Evolutionary conservation across 305 asterid species (phyloP).

Genomic region (Lippia alba): DNA sequence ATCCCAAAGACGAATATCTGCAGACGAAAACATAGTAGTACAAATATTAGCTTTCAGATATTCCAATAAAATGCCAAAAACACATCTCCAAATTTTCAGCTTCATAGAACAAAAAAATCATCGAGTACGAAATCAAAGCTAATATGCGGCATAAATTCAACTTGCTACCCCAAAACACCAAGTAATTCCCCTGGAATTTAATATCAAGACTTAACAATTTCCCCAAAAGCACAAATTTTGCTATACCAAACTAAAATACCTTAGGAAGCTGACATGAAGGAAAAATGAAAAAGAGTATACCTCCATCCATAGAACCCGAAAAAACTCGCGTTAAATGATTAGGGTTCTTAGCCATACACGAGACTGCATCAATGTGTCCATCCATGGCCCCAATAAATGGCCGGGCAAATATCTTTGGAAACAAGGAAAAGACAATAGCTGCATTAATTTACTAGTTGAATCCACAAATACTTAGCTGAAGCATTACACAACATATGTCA

Average conservation of each 20-base stretch:
- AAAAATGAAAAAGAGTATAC: constrained; percentile 39
- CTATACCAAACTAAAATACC: not conserved
- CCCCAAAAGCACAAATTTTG: not conserved
- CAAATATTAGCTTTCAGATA: constrained; percentile 22
- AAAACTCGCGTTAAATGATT: constrained; percentile 76
- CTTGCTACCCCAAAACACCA: not conserved
- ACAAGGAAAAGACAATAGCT: constrained; percentile 14
- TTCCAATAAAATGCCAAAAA: constrained; percentile 23
- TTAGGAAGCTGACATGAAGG: not conserved
- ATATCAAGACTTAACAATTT: constrained; percentile 8
- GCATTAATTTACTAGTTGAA: constrained; percentile 2
- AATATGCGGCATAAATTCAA: not conserved
- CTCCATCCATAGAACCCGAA: constrained; percentile 97
- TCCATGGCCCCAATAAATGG: constrained; percentile 97
- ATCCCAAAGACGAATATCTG: constrained; percentile 99
- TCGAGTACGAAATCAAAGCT: not conserved
- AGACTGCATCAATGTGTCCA: constrained; percentile 88
- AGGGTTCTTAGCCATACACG: constrained; percentile 90
- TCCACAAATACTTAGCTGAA: constrained; percentile 18
- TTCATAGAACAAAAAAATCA: constrained; percentile 6
- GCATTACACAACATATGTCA: not conserved
- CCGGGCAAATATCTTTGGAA: constrained; percentile 73
- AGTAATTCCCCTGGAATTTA: not conserved
- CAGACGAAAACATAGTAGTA: constrained; percentile 31
- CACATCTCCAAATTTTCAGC: constrained; percentile 10